phyloP scores from a whole-genome alignment of 441 rosid species.

The Corymbia citriodora region DNA sequence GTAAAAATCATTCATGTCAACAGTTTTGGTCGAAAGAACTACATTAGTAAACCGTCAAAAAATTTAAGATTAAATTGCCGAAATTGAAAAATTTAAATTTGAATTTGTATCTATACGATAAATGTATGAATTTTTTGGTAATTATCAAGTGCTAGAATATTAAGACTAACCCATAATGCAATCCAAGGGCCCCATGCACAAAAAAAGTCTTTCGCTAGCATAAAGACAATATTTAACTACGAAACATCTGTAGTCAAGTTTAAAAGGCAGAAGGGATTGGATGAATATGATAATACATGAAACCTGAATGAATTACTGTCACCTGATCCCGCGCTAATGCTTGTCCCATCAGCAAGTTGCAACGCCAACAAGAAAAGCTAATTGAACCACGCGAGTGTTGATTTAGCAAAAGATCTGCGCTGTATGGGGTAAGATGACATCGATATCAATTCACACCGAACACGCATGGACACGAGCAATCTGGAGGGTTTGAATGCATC shows the following conservation, averaged over 20 bases:
- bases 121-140: background rate
- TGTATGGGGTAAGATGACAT: background rate
- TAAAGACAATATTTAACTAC: background rate
- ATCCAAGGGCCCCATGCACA: background rate
- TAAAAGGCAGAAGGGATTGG: background rate
- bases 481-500: background rate
- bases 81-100: background rate
- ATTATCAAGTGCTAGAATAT: background rate
- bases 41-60: background rate
- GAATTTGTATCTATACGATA: accelerated
- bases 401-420: background rate
- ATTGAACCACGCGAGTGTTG: background rate
- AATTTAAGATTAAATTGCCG: accelerated
- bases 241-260: background rate
- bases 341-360: background rate
- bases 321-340: background rate
- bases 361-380: background rate
- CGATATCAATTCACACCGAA: background rate
- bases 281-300: background rate
- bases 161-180: background rate
- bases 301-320: background rate
- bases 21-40: accelerated
- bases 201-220: background rate
- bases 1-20: background rate
- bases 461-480: background rate